Base-by-base conservation (phyloP, 208 protist genomes). In the Wallacemonas collosoma region DNA sequence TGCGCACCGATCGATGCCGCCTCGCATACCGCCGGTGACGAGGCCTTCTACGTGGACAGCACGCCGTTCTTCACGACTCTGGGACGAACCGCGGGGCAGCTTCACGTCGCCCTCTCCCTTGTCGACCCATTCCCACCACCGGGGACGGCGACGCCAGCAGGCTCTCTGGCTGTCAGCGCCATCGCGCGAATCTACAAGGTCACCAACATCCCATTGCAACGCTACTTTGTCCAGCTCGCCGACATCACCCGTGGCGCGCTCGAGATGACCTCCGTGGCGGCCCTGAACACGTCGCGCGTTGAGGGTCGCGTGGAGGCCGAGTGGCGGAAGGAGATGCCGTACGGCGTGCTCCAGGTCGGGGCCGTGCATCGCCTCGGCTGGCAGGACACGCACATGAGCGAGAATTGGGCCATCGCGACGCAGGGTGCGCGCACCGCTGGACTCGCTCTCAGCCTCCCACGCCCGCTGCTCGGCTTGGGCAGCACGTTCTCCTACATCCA, bases 401-500 rank as follows among this genome's bases (percentile, higher is more conserved):
- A 71, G n/a, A 76, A 83, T 39, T 87, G 69, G 72, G 76, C 74
- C 7, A 71, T 76, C 47, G 70, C 58, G 11, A 75, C 76, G 12
- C 90, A 93, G 67, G 36, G 76, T 47, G 71, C 79, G n/a, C 69
- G 68, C 8, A 81, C 68, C 9, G 63, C 72, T 26, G 78, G 73
- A 2, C 79, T 83, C 62, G 76, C 77, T 2, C 71, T 95, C 35
- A 68, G 71, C 44, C 64, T 68, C 3, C 62, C 86, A 14, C 79
- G 77, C 1, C 44, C 88, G n/a, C 71, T 85, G 35, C 75, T 90
- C 9, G 90, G 90, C 1, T 72, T 95, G 0, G 88, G 80, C 40
- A 70, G 79, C 26, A 93, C 90, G 11, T 91, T 91, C 75, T 91
- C 81, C 17, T 93, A 92, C 69, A 74, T 93, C 3, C 79, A 91